Evolutionary conservation across 2,329 filamentous ascomycete species (phyloP), one percentile per base, ranked within the genome.

Genomic region (Cryphonectria japonica): DNA sequence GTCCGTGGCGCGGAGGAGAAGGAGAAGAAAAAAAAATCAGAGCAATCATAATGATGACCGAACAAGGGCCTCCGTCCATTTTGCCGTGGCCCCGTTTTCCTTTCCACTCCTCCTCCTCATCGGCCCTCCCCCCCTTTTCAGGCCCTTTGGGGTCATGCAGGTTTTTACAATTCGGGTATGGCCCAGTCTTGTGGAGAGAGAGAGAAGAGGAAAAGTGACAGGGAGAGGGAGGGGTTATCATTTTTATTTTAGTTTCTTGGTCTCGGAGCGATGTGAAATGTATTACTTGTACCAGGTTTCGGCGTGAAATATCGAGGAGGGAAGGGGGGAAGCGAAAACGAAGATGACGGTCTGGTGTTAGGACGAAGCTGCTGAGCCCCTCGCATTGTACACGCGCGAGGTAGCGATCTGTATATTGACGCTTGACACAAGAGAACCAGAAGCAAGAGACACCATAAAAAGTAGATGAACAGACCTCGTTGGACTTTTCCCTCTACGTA

Each of bases 1-100:
- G 41, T 65, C 34, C 60, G 63, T 65, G 43, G 63, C 43, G 16
- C n/a, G 43, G 34, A 34, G 60, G 46, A 50, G 46, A 34, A 34
- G 6, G 6, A 46, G 43, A 8, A 5, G 41, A 5, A 16, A 19
- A 8, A 6, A 22, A 50, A 59, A 59, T 34, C 54, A 16, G 54
- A 59, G 26, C 7, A 34, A 26, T 59, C 54, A 59, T 32, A 29
- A 59, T 59, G 13, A 59, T 61, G 19, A 61, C 22, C 34, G 34
- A 61, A 14, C 29, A 32, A 22, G 34, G 57, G 13, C 26, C 34
- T 61, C 34, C 57, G 16, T 22, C 26, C 57, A 14, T 8, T 22
- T 6, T 19, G 43, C 43, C 43, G 43, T 16, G 3, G 41, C 3
- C 41, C 41, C 13, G 6, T 34, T 34, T 9, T 9, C 37, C 37